A percentile compares a stretch with the other conserved stretches of the same genome.
Evolutionary conservation across 2,329 filamentous ascomycete species (phyloP).

Genomic region (Fusarium bactridioides): DNA sequence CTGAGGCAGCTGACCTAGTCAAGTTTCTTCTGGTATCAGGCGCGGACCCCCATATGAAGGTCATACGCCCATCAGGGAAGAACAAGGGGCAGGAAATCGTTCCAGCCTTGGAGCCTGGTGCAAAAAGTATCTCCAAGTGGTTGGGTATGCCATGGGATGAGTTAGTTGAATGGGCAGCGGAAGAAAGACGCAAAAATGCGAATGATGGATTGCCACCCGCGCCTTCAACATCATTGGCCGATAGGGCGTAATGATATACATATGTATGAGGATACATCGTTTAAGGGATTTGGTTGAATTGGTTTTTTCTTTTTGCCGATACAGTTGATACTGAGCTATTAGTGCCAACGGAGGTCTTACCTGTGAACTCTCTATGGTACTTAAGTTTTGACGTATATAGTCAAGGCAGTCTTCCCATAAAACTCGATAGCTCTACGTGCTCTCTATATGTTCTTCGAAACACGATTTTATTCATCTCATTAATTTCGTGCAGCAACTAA

Average conservation of each 20-base stretch:
- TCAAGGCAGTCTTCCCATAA: no score
- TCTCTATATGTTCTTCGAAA: not conserved
- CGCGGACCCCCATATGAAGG: not conserved
- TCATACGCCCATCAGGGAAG: not conserved
- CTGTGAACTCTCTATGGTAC: no score
- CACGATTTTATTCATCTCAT: accelerated
- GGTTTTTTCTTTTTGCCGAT: no score
- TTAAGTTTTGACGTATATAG: no score
- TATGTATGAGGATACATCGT: not conserved
- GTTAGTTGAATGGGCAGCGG: not conserved
- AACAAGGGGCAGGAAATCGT: accelerated
- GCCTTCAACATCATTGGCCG: accelerated
- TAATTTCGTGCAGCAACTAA: not conserved
- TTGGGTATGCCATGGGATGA: not conserved
- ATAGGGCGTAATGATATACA: accelerated
- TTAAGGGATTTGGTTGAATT: no score
- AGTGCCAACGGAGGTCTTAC: not conserved
- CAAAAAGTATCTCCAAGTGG: not conserved
- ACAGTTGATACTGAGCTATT: no score
- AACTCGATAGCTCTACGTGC: no score
- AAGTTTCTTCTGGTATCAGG: not conserved
- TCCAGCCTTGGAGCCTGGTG: not conserved
- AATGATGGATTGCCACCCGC: accelerated
- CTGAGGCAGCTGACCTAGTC: not conserved
- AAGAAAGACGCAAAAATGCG: no score